Percentiles rank a stretch among this genome's conserved stretches.
phyloP scores from a whole-genome alignment of 345 rosid species.

The Syzygium aqueum region DNA sequence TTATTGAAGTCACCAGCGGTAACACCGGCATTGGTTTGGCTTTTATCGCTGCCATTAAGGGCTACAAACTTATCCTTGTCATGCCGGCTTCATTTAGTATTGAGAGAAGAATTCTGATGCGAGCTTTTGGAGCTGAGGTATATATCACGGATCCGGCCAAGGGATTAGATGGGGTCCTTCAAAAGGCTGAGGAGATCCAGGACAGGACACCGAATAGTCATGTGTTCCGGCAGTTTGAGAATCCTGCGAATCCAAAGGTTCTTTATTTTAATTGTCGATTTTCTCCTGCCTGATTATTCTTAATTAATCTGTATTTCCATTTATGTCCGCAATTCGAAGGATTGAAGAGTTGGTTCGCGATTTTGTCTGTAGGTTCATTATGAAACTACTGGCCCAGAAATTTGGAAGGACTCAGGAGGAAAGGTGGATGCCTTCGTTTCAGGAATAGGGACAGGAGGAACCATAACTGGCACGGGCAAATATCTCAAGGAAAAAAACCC shows the following conservation, averaged over 20 bases:
- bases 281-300: background rate
- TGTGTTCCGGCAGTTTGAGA: constrained; percentile 39
- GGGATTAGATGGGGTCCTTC: constrained; percentile 27
- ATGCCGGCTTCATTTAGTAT: constrained; percentile 51
- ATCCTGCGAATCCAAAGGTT: constrained; percentile 74
- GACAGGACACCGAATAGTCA: constrained; percentile 45
- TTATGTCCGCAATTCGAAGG: background rate
- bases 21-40: constrained; percentile 81
- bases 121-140: constrained; percentile 73
- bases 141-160: constrained; percentile 33
- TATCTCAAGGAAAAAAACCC: constrained; percentile 60
- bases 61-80: constrained; percentile 44
- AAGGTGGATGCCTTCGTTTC: constrained; percentile 40
- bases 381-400: constrained; percentile 38
- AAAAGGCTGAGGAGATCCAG: constrained; percentile 47
- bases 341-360: background rate
- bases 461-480: constrained; percentile 49
- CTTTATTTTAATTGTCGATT: background rate
- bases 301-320: background rate
- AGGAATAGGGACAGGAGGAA: constrained; percentile 49
- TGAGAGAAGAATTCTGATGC: constrained; percentile 55
- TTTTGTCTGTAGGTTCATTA: constrained; percentile 47
- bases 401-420: constrained; percentile 29
- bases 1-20: constrained; percentile 62
- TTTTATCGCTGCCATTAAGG: constrained; percentile 50